Evolutionary conservation across 2,329 filamentous ascomycete genomes (phyloP).

Genomic region (Hymenoscyphus salicellus): DNA sequence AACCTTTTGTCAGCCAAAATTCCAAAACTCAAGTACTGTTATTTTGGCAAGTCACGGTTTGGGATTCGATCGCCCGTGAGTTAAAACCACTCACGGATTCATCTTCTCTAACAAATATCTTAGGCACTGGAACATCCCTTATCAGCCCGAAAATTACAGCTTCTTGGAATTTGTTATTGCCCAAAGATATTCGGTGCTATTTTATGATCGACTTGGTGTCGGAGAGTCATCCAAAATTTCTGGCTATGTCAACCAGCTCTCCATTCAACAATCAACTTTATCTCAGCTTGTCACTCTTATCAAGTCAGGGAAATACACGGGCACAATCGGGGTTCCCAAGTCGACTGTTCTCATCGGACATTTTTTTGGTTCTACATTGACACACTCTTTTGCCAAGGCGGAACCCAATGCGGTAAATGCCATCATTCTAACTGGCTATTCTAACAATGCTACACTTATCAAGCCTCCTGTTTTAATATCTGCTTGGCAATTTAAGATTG

Average conservation of each 20-base stretch:
- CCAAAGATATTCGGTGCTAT: constrained; percentile 38
- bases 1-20: constrained; percentile 4
- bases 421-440: constrained; percentile 57
- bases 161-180: constrained; percentile 36
- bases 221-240: constrained; percentile 31
- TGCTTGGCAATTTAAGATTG: not conserved
- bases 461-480: not conserved
- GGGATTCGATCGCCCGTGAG: constrained; percentile 32
- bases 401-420: constrained; percentile 54
- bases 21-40: constrained; percentile 30
- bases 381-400: constrained; percentile 50
- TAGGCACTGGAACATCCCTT: constrained; percentile 36
- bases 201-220: constrained; percentile 38
- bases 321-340: constrained; percentile 21
- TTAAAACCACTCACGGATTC: not conserved
- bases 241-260: constrained; percentile 28
- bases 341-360: constrained; percentile 61
- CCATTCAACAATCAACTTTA: constrained; percentile 6
- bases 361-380: constrained; percentile 58
- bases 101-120: constrained; percentile 6
- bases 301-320: constrained; percentile 27
- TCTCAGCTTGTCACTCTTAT: constrained; percentile 13
- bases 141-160: constrained; percentile 32
- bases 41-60: constrained; percentile 36
- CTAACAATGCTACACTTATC: not conserved